Evolutionary conservation across 2,329 filamentous ascomycete species (phyloP).

Genomic region (Graphiopsis chlorocephala): DNA sequence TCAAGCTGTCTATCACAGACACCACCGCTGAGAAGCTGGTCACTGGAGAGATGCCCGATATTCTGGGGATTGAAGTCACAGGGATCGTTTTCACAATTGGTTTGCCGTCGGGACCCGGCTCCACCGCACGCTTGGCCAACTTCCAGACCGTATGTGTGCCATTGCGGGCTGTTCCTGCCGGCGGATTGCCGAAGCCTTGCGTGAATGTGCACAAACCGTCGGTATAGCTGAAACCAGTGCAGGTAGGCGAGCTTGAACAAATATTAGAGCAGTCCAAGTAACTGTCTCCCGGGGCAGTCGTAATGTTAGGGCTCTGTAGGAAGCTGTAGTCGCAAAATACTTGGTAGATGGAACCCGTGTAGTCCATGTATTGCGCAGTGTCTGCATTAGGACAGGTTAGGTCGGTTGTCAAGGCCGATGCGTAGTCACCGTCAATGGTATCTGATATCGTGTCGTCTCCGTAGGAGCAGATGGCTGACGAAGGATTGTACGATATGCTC

Average conservation of each 20-base stretch:
- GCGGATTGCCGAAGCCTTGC: slow-evolving; percentile 17
- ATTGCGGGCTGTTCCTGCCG: slow-evolving; percentile 10
- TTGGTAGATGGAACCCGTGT: slow-evolving; percentile 26
- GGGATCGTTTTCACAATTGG: slow-evolving; percentile 9
- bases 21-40: background rate
- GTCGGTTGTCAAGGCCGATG: slow-evolving; percentile 21
- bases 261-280: slow-evolving; percentile 22
- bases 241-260: slow-evolving; percentile 21
- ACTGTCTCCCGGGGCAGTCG: background rate
- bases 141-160: slow-evolving; percentile 23
- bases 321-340: slow-evolving; percentile 28
- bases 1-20: background rate
- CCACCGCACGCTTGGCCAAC: slow-evolving; percentile 19
- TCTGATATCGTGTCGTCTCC: background rate
- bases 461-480: slow-evolving; percentile 19
- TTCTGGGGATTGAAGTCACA: background rate
- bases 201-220: slow-evolving; percentile 22
- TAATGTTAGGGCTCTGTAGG: slow-evolving; percentile 19
- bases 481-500: slow-evolving; percentile 19
- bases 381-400: slow-evolving; percentile 27
- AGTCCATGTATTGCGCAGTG: slow-evolving; percentile 24
- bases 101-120: background rate
- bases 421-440: background rate
- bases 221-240: slow-evolving; percentile 21
- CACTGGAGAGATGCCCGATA: background rate